Evolutionary conservation across 202 grass and related monocot genomes (phyloP), one percentile per base, ranked within the genome.

Genomic region (Hordeum pubiflorum): DNA sequence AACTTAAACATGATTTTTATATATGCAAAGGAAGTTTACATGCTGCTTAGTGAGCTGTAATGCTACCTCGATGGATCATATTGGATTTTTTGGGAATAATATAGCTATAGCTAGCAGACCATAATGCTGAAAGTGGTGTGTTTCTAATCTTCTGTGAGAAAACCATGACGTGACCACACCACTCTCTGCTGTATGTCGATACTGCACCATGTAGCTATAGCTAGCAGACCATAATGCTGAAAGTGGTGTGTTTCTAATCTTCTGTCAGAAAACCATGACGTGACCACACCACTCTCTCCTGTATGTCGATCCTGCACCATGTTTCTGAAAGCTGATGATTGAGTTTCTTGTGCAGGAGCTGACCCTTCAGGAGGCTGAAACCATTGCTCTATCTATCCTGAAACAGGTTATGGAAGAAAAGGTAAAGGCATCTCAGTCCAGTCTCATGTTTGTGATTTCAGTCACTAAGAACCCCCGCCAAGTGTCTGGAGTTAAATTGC

Each of bases 401-500:
- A 98, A 98, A 70, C 95, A 98, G 89, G 95, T 98, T 69, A 98
- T 94, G 95, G 95, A 95, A 41, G 96, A 98, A 63, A 98, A 98
- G 90, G 95, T 98, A 17, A 86, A 1, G 12, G 14, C 48, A 1
- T 37, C 43, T 7, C 29, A 9, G 46, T 36, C 13, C 2, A 67
- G 43, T 18, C 11, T 41, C 62, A 10, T 79, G 29, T 4, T 56
- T 66, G 20, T 68, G 10, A 65, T 46, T 83, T 50, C 26, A 65
- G 60, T 5, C 11, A 34, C 6, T 64, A 36, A 64, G 74, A 63
- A 17, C 29, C 41, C 18, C 40, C 41, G 7, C 76, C 15, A 54
- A 55, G 23, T 76, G 46, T 59, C 26, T 43, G 10, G 31, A 55
- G 55, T 76, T 24, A 13, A 5, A 26, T 22, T 69, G 17, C 54